phyloP scores from a whole-genome alignment of 1,284 basidiomycete genomes.

The Rhodotorula glutinis region DNA sequence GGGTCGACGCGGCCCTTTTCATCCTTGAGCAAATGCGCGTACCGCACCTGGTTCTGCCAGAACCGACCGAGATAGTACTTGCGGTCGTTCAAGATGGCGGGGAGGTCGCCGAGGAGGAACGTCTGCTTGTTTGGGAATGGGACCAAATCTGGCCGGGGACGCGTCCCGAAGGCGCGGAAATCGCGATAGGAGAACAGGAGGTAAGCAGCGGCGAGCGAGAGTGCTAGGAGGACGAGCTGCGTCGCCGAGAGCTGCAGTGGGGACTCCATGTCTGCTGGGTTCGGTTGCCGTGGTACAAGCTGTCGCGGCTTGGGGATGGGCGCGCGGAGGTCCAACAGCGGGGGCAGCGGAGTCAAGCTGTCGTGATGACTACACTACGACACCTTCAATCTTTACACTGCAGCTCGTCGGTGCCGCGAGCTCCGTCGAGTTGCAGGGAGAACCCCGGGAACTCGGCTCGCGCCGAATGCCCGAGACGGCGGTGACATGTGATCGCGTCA shows the following conservation, averaged over 20 bases:
- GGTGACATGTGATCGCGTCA: too few species aligned
- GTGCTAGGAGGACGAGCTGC: neutral
- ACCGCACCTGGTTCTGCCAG: neutral
- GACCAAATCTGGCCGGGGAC: constrained; percentile 13
- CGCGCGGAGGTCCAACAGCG: too few species aligned
- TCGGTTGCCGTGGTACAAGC: too few species aligned
- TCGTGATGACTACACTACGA: too few species aligned
- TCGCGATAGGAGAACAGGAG: constrained; percentile 10
- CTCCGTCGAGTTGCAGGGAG: neutral
- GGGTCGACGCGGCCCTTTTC: neutral
- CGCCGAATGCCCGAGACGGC: too few species aligned
- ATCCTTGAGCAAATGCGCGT: neutral
- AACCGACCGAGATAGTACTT: constrained; percentile 19
- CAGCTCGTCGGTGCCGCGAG: too few species aligned
- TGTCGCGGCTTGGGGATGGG: too few species aligned
- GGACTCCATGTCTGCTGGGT: neutral
- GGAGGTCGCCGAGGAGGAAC: constrained; percentile 13
- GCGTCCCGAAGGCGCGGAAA: constrained; percentile 18
- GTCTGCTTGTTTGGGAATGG: neutral
- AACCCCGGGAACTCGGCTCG: too few species aligned
- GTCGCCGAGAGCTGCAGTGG: neutral
- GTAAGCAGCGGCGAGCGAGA: neutral
- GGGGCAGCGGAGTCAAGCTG: too few species aligned
- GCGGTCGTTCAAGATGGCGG: neutral
- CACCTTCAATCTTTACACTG: too few species aligned